Conservation (phyloP, 108 stramenopile species). For the Fragilariopsis cylindrus region DNA sequence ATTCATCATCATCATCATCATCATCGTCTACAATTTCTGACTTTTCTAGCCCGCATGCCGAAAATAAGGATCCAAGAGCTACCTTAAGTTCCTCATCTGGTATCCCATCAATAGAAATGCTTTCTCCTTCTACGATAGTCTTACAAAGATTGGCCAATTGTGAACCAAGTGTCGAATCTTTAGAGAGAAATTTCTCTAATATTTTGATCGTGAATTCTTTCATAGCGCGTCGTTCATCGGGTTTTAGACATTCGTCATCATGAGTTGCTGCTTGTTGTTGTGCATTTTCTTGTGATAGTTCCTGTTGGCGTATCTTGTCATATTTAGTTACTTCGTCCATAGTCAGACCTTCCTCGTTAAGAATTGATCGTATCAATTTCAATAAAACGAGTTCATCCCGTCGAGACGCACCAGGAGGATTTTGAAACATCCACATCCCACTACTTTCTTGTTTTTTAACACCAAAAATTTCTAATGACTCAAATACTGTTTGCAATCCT, state of each 20-base stretch:
- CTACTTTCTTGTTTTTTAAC: conserved; percentile 19
- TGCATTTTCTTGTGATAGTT: conserved; percentile 23
- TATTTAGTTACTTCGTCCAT: conserved; percentile 48
- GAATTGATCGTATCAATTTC: conserved; percentile 48
- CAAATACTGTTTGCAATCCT: conserved; percentile 29
- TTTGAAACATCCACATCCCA: conserved; percentile 42
- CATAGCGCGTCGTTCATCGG: conserved; percentile 33
- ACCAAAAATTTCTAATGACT: conserved; percentile 31
- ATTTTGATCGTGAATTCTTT: conserved; percentile 49
- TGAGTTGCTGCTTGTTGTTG: background rate
- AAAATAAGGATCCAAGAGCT: conserved; percentile 58
- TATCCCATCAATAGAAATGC: conserved; percentile 70
- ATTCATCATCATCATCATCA: conserved; percentile 52
- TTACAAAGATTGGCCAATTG: conserved; percentile 65
- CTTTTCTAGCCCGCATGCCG: conserved; percentile 58
- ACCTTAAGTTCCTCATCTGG: conserved; percentile 62
- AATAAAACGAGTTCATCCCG: conserved; percentile 43
- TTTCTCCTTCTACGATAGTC: conserved; percentile 66
- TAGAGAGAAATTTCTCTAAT: conserved; percentile 46
- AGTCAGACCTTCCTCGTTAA: conserved; percentile 70
- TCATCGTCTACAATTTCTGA: conserved; percentile 71
- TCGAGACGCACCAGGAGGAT: conserved; percentile 16
- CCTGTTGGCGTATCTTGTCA: conserved; percentile 16
- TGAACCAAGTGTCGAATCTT: conserved; percentile 24
- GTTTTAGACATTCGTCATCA: conserved; percentile 7